These are phyloP conservation scores for Antarctomyces pellizariae DNA, from an alignment of 495 filamentous ascomycete genomes.

Conservation along the genomic window DNA sequence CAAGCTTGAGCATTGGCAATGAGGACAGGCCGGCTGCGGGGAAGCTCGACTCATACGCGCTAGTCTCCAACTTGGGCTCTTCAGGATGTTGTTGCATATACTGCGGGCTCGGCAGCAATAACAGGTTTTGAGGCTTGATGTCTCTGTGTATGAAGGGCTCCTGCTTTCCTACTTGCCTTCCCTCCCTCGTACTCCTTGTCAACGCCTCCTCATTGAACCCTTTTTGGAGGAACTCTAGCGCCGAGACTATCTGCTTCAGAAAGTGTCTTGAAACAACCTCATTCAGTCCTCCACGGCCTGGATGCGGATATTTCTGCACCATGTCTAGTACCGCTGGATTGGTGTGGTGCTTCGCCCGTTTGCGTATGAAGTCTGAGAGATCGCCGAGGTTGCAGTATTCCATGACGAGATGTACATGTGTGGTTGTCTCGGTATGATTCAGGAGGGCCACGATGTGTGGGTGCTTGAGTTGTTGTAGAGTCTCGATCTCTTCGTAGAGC, in stretches of 20 bases:
- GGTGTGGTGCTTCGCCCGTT: constrained; percentile 49
- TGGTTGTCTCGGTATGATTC: constrained; percentile 65
- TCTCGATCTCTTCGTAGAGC: constrained; percentile 81
- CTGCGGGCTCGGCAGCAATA: constrained; percentile 63
- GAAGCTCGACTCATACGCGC: constrained; percentile 43
- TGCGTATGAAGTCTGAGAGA: constrained; percentile 83
- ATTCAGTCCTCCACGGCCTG: constrained; percentile 56
- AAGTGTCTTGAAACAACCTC: constrained; percentile 92
- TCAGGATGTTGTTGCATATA: constrained; percentile 18
- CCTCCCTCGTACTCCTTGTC: too few relatives aligned
- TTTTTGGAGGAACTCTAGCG: constrained; percentile 73
- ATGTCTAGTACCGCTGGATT: constrained; percentile 64
- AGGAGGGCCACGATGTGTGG: constrained; percentile 93
- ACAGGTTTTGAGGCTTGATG: constrained; percentile 89
- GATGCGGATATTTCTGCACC: constrained; percentile 75
- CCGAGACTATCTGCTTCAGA: constrained; percentile 82
- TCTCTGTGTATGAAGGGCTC: constrained; percentile 85
- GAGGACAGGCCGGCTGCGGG: constrained; percentile 65
- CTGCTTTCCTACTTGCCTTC: too few relatives aligned
- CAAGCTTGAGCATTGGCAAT: constrained; percentile 86
- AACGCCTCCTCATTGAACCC: too few relatives aligned
- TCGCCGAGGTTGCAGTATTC: constrained; percentile 94
- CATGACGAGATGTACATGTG: constrained; percentile 92
- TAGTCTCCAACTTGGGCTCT: constrained; percentile 18
- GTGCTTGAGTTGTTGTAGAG: constrained; percentile 75